These are phyloP conservation scores for Pelargonium australe DNA, from an alignment of 441 rosid genomes.

Conservation along the genomic window DNA sequence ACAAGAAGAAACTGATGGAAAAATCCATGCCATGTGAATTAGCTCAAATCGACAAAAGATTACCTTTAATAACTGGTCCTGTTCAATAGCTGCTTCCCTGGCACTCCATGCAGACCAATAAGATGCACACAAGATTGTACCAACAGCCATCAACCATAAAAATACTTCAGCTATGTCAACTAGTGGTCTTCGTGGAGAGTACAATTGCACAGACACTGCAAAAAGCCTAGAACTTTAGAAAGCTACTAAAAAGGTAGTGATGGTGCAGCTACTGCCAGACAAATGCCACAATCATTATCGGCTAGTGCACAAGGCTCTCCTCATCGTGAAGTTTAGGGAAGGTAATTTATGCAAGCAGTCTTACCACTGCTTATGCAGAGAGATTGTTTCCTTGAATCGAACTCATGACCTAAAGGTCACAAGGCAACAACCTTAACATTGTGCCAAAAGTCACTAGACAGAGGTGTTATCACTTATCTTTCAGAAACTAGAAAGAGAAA, in stretches of 20 bases:
- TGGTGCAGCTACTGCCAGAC: not conserved
- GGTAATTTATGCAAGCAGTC: too few species aligned
- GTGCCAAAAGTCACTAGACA: too few species aligned
- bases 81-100: conserved; percentile 76
- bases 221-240: conserved; percentile 19
- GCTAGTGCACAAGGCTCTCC: too few species aligned
- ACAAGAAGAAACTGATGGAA: not conserved
- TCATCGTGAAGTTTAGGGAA: too few species aligned
- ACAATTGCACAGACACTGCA: conserved; percentile 89
- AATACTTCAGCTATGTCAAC: conserved; percentile 96
- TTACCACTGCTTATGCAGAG: too few species aligned
- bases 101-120: conserved; percentile 98
- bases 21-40: conserved; percentile 7
- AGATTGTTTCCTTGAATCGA: too few species aligned
- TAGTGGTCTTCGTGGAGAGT: conserved; percentile 82
- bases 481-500: not conserved
- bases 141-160: conserved; percentile 97
- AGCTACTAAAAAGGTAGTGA: conserved; percentile 4
- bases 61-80: conserved; percentile 81
- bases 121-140: conserved; percentile 82
- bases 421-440: too few species aligned
- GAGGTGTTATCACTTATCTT: not conserved
- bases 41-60: not conserved
- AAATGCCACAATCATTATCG: too few species aligned
- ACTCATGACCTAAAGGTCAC: too few species aligned